These are phyloP conservation scores for Yarrowia yakushimensis DNA, from an alignment of 805 yeast genomes.

Conservation along the genomic window DNA sequence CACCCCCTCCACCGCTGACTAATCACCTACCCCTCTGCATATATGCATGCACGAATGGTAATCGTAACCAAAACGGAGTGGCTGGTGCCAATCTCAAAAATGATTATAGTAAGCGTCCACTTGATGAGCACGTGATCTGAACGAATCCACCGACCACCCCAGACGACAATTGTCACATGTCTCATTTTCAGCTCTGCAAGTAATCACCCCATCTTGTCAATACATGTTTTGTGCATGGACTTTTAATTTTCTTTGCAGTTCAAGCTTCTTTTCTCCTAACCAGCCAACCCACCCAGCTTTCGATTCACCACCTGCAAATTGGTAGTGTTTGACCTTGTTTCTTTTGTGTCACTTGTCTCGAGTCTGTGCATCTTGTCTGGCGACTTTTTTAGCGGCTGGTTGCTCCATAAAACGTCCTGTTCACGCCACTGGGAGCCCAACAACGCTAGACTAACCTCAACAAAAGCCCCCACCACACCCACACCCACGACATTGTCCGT, in stretches of 20 bases:
- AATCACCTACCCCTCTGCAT: neutral
- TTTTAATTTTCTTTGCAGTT: neutral
- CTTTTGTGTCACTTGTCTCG: neutral
- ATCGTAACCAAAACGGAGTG: neutral
- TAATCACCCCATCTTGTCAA: too few species aligned
- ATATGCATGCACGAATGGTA: neutral
- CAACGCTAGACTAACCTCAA: neutral
- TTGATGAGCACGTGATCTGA: too few species aligned
- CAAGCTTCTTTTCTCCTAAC: neutral
- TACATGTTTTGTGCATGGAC: neutral
- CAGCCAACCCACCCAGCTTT: neutral
- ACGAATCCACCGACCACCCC: too few species aligned
- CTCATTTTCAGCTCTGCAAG: too few species aligned
- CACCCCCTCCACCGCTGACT: neutral
- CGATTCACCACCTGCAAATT: neutral
- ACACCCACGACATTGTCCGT: neutral
- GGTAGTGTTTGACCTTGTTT: neutral
- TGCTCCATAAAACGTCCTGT: neutral
- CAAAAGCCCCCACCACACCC: neutral
- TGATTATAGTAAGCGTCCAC: too few species aligned
- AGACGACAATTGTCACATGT: neutral
- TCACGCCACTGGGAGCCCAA: neutral
- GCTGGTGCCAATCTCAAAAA: neutral
- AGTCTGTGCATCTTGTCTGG: too few species aligned
- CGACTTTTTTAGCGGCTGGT: neutral